Percentiles rank a stretch among this genome's conserved stretches.
These are phyloP conservation scores for Oenanthe sinensis DNA, from an alignment of 129 eudicot species.

Conservation along the genomic window DNA sequence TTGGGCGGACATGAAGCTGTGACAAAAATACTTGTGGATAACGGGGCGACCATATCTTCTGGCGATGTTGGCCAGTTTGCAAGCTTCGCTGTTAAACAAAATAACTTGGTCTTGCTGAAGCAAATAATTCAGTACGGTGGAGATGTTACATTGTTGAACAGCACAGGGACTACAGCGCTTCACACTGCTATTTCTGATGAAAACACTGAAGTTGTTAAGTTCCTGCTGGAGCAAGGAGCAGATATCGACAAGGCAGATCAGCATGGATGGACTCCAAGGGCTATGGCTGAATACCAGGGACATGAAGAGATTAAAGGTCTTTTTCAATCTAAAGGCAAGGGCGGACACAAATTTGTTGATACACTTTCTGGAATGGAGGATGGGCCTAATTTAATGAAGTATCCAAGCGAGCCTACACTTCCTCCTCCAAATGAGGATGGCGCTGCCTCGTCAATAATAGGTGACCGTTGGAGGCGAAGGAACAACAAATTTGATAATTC, in stretches of 20 bases:
- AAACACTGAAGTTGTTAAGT: slow-evolving; percentile 52
- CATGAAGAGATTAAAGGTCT: slow-evolving; percentile 53
- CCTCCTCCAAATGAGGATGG: slow-evolving; percentile 18
- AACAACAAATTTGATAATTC: slow-evolving; percentile 49
- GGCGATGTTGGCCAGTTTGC: slow-evolving; percentile 70
- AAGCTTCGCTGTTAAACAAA: slow-evolving; percentile 53
- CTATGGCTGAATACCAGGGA: slow-evolving; percentile 61
- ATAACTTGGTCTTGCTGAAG: slow-evolving; percentile 50
- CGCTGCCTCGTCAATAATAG: slow-evolving; percentile 20
- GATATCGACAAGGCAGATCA: slow-evolving; percentile 61
- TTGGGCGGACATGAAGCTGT: slow-evolving; percentile 44
- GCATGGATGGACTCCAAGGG: slow-evolving; percentile 81
- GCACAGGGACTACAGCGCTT: slow-evolving; percentile 67
- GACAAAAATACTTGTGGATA: slow-evolving; percentile 45
- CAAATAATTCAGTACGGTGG: slow-evolving; percentile 58
- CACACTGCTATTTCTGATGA: slow-evolving; percentile 61
- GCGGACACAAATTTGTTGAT: slow-evolving; percentile 10
- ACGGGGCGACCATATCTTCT: slow-evolving; percentile 53
- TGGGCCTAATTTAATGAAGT: slow-evolving; percentile 39
- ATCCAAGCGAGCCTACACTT: slow-evolving; percentile 48
- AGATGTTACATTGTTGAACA: slow-evolving; percentile 38
- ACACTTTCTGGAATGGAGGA: slow-evolving; percentile 21
- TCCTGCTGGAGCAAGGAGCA: slow-evolving; percentile 56
- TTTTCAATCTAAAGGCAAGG: slow-evolving; percentile 25
- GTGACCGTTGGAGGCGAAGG: slow-evolving; percentile 21